Base-by-base conservation (phyloP, 2,329 filamentous ascomycete genomes). In the Pseudocercospora vitis region DNA sequence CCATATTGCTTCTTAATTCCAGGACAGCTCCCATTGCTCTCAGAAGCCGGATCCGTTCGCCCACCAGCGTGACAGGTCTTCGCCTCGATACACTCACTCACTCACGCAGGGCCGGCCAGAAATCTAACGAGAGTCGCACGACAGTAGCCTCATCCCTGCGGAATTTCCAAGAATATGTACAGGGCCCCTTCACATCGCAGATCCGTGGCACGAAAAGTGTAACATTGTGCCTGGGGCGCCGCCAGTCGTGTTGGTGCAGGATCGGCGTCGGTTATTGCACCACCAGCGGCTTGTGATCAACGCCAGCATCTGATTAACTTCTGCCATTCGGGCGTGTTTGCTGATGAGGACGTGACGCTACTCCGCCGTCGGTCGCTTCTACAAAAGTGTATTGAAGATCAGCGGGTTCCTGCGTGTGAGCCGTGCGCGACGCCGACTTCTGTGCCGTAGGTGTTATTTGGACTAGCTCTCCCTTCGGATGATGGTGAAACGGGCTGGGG, bases 161-260 rank as follows among this genome's bases (percentile, higher is more conserved):
- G 24, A 28, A 14, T 31, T 8, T 29, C n/a, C n/a, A 21, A 12
- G 12, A 45, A 45, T 45, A 45, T 29, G 42, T 45, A 45, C 12
- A n/a, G 26, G 23, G 14, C 16, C 42, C 42, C 42, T 40, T 32
- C 49, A 21, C 48, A 21, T n/a, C n/a, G 45, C 28, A 48, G 45
- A 48, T 42, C 37, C 32, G 14, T 50, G 14, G 48, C 48, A 35
- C 33, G 39, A 42, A 21, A 35, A 48, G 46, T 42, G 37, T 42
- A 42, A 42, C 19, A 18, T 42, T 21, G 37, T 26, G 37, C 37
- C 19, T 31, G 18, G 24, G 42, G 42, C 42, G 24, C 23, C 42
- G 26, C 42, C 42, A 21, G 24, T 45, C n/a, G 26, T 24, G 21
- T 45, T 45, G n/a, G n/a, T 42, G 24, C 21, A 29, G 42, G 42